phyloP scores from a whole-genome alignment of 441 rosid species.

The Daphne laureola region DNA sequence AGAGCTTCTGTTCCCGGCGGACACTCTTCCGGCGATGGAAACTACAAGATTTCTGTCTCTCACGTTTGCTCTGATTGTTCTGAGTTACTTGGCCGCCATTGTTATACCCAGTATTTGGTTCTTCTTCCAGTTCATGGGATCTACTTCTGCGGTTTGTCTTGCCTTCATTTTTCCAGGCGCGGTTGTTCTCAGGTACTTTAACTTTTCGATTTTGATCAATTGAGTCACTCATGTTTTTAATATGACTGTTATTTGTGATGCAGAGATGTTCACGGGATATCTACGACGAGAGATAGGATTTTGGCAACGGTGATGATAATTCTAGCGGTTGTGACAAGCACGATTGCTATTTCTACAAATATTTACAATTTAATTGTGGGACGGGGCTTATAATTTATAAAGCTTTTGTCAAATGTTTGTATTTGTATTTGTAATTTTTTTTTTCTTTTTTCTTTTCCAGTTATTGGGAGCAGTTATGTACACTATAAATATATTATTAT shows the following conservation, averaged over 20 bases:
- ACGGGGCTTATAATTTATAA: conserved; percentile 9
- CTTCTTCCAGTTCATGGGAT: conserved; percentile 78
- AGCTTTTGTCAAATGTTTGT: too few species aligned
- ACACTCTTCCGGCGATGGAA: conserved; percentile 32
- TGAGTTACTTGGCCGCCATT: conserved; percentile 51
- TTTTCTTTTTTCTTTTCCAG: too few species aligned
- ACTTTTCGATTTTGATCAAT: not conserved
- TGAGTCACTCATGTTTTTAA: not conserved
- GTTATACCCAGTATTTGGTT: conserved; percentile 74
- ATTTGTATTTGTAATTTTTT: too few species aligned
- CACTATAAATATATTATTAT: too few species aligned
- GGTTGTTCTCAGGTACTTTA: conserved; percentile 50
- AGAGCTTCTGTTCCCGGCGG: conserved; percentile 51
- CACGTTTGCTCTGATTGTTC: conserved; percentile 34
- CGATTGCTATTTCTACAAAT: conserved; percentile 63
- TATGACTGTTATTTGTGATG: too few species aligned
- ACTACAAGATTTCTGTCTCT: conserved; percentile 46
- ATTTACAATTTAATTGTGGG: conserved; percentile 24
- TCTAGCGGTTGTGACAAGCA: conserved; percentile 60
- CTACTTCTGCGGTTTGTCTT: conserved; percentile 66
- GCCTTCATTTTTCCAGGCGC: conserved; percentile 83
- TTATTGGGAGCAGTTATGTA: too few species aligned
- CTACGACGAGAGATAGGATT: conserved; percentile 50
- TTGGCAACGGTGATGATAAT: conserved; percentile 50
- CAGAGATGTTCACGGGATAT: conserved; percentile 65